Evolutionary conservation across 768 basidiomycete genomes (phyloP), one percentile per base, ranked within the genome.

Genomic region (Leccinum barrowsii): DNA sequence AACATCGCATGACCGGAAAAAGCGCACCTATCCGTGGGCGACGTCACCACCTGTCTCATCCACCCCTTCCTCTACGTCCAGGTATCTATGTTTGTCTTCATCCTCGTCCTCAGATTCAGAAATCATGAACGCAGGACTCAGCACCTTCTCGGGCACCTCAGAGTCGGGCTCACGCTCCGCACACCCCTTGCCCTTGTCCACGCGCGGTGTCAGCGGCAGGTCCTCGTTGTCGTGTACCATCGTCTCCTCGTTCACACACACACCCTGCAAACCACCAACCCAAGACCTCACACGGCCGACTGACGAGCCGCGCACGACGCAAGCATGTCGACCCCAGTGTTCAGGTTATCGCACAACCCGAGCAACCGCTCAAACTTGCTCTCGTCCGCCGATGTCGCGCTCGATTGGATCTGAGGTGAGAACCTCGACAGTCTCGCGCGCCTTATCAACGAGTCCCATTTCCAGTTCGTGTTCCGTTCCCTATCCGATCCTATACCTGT

Each of bases 151-250:
- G 2, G 75, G 82, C 48, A 83, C 78, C 72, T 26, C 26, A 7
- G 26, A 26, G 26, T 87, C 82, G 1, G 87, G 82, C 66, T 86
- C 82, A 1, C 86, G 83, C 65, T 85, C 78, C 26, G 89, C 89
- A 52, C 81, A 81, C 21, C 79, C 84, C 72, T 92, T 92, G 55
- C 90, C 91, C 70, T 92, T 93, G 71, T 92, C 88, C 15, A 87
- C 67, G 50, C 80, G 80, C 0, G 89, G 87, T n/a, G 87, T 89
- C 44, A 80, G 75, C 15, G 78, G 82, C 8, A 42, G 10, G 46
- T 24, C 46, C 46, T 47, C 22, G 46, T 47, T 6, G 26, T 26
- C 26, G 26, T 26, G 26, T 26, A 26, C 26, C 26, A 26, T 26
- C 26, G 21, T 47, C 22, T 15, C 19, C 46, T 47, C 22, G 46